phyloP scores from a whole-genome alignment of 78 protist species.

The Pigoraptor vietnamica region DNA sequence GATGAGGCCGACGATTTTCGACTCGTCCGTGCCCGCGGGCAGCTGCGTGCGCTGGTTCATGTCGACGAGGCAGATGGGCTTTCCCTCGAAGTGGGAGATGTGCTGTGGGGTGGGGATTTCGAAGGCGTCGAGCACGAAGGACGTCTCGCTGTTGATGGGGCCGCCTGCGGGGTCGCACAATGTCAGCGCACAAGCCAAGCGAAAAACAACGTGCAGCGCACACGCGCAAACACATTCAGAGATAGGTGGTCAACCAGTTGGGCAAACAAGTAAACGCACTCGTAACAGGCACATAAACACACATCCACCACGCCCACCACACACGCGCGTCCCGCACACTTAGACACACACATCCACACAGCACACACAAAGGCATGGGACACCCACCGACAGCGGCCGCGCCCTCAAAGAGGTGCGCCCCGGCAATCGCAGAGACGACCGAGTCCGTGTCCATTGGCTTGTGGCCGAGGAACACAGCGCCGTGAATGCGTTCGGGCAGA shows the following conservation, averaged over 20 bases:
- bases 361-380: neutral
- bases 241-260: too few species aligned
- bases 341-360: neutral
- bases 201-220: too few species aligned
- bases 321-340: neutral
- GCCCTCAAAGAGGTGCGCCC: neutral
- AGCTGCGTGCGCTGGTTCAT: neutral
- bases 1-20: neutral
- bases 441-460: neutral
- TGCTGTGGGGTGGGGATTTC: neutral
- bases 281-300: too few species aligned
- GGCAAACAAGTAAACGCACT: too few species aligned
- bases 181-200: too few species aligned
- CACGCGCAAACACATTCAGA: too few species aligned
- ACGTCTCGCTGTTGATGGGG: neutral
- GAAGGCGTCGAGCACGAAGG: neutral
- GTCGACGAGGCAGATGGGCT: neutral
- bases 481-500: neutral
- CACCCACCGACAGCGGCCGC: neutral
- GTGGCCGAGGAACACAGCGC: neutral
- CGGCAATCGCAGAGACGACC: neutral
- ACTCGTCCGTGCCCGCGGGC: neutral
- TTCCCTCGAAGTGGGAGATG: neutral
- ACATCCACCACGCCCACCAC: too few species aligned
- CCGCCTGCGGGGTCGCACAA: neutral